Evolutionary conservation across 441 rosid species (phyloP), one percentile per base, ranked within the genome.

Genomic region (Breynia disticha): DNA sequence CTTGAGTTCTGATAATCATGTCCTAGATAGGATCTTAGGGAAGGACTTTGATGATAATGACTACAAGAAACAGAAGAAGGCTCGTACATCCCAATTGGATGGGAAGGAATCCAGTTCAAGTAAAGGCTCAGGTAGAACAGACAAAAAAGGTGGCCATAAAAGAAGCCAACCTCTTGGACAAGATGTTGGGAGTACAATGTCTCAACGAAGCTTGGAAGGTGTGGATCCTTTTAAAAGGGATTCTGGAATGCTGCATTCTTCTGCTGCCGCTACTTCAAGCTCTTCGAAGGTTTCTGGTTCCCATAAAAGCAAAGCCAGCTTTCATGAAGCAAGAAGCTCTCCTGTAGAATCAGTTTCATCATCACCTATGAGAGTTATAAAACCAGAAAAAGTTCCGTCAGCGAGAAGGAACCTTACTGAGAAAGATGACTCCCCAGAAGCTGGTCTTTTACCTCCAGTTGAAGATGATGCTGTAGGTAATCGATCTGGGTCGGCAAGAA

Each of bases 331-430:
- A 24, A 93, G 82, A 74, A 87, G 83, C 61, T 93, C 98, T 11
- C 97, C 97, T 7, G 98, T 83, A 53, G 95, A 82, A 71, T 88
- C 95, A 43, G 97, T 88, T 71, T 82, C 97, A 63, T 93, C 98
- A 54, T 88, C 95, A 39, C 97, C 95, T 47, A 48, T 79, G 77
- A 82, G 94, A 78, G 72, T 70, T 64, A 64, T 73, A 60, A 76
- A 76, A 66, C 70, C 66, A 1, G 80, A 76, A 67, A 83, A 82
- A 57, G 64, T 68, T 62, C 50, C 60, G 28, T 61, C 79, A 1
- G 74, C 56, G n/a, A 71, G 75, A 63, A 73, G 64, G 70, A 78
- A 65, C 49, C 35, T 54, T 46, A 52, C 48, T 37, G 67, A 64
- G 63, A 81, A 79, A 68, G 77, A 65, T 57, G 79, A 80, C 38